Evolutionary conservation across 176 grass and related monocot species (phyloP), one percentile per base, ranked within the genome.

Genomic region (Avena sativa): DNA sequence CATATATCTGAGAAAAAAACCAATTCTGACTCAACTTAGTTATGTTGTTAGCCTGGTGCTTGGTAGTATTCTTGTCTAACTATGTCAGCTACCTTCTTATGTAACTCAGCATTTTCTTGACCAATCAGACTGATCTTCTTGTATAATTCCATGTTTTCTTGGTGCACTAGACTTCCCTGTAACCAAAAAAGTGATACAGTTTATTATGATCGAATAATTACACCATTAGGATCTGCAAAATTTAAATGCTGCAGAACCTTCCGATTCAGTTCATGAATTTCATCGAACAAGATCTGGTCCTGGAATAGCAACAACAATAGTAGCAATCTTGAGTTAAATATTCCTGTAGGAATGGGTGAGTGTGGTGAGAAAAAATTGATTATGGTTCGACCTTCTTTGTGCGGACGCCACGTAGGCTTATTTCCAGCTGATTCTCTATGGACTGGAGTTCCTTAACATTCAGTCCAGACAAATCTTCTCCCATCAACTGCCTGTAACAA

Each of bases 61-160:
- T 23, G 38, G 8, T 83, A n/a, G 48, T 86, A 9, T 74, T 82
- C 25, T 63, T 66, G 12, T 85, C n/a, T 47, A 63, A 72, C 3
- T 34, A 34, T 17, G 43, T 48, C 57, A 63, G 69, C 48, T 94
- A 97, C 94, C 94, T 92, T 97, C 58, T 92, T 92, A 75, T 87
- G 67, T 71, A 97, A 88, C 76, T 94, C 90, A 14, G 76, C 72
- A 70, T 97, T 94, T 90, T 97, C 94, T 85, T 92, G 88, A 74
- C 58, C 83, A 87, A 89, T 57, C 32, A 80, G 6, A 79, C 92
- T 94, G 76, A 94, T 80, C 84, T 92, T 97, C 63, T 80, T 97
- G 61, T 94, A 88, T 30, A 97, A 84, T 64, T 97, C 95, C 56
- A 87, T 90, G 86, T 97, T 97, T 76, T 97, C 92, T 89, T 97